Evolutionary conservation across 202 grass and related monocot genomes (phyloP).

Genomic region (Eragrostis tef): DNA sequence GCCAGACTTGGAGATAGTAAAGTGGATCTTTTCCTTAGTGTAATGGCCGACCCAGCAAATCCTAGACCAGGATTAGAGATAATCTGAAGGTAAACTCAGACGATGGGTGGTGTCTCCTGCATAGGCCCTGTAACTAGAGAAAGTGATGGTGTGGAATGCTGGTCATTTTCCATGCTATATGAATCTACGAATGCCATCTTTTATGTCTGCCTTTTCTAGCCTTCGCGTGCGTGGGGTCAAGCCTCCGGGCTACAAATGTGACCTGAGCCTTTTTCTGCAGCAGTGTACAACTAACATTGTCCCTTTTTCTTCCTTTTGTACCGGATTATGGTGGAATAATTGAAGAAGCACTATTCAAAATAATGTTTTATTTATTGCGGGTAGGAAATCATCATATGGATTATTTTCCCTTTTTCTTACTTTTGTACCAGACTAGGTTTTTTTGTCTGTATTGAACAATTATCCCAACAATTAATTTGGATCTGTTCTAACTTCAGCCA

Average conservation of each 20-base stretch:
- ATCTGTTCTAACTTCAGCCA: too few relatives aligned
- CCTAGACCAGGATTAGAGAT: background rate
- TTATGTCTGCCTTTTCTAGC: slow-evolving; percentile 15
- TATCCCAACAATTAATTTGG: too few relatives aligned
- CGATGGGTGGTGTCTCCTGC: slow-evolving; percentile 26
- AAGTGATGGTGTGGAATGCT: slow-evolving; percentile 7
- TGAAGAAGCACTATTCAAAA: background rate
- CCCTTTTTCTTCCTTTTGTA: background rate
- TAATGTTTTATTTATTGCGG: too few relatives aligned
- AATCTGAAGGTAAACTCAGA: background rate
- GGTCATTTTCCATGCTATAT: slow-evolving; percentile 30
- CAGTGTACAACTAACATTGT: too few relatives aligned
- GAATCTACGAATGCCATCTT: slow-evolving; percentile 8
- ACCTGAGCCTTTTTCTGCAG: background rate
- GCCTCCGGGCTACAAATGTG: background rate
- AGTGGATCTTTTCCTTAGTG: background rate
- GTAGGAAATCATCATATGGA: too few relatives aligned
- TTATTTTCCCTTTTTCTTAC: too few relatives aligned
- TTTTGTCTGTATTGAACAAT: too few relatives aligned
- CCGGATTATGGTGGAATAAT: background rate
- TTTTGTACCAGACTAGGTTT: too few relatives aligned
- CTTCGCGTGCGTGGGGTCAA: background rate
- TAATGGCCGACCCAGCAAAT: slow-evolving; percentile 43
- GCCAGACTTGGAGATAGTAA: too few relatives aligned
- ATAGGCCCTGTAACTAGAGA: slow-evolving; percentile 7